Base-by-base conservation (phyloP, 2,329 filamentous ascomycete species). In the Aspergillus fructus region DNA sequence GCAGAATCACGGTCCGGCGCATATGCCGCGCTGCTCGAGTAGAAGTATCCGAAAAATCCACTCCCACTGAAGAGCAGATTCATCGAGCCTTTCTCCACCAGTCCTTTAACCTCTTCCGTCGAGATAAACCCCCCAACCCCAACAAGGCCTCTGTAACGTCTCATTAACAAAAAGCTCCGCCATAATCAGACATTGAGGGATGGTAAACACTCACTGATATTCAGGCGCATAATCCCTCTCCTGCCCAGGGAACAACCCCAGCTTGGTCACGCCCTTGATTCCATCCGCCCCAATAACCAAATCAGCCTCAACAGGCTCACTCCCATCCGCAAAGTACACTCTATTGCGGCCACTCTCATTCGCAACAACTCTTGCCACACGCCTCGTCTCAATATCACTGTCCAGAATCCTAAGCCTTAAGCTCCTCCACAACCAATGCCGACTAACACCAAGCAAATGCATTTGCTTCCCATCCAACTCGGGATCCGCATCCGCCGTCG, bases 1-100 rank as follows among this genome's bases (percentile, higher is more conserved):
- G 66, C 53, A 11, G 68, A 66, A 57, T 71, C 60, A 19, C 67
- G 53, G 41, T 68, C 57, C 2, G 62, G 55, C 13, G 62, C 64
- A 2, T 60, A 52, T 9, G 52, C 8, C 3, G 64, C 58, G 41
- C 66, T 71, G 7, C 64, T 61, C 13, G 70, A 64, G 49, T 73
- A 76, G 24, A 76, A 74, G 62, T 81, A 82, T 1, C 80, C 80
- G 60, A 82, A 82, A 63, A 81, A 82, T 0, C 80, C 80, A 51
- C 79, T 79, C 1, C 75, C 70, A 2, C 80, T 79, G 55, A 80
- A 80, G 0, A 75, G 68, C 45, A 81, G 70, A 40, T 71, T 72
- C 72, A 80, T 78, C 1, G 68, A 68, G 5, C 73, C 74, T 17
- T 69, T 57, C 11, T 75, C 68, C 17, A 79, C 64, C 2, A 70